A percentile compares a stretch with the other conserved stretches of the same genome.
Evolutionary conservation across 768 basidiomycete species (phyloP).

Genomic region (Lentinula aciculospora): DNA sequence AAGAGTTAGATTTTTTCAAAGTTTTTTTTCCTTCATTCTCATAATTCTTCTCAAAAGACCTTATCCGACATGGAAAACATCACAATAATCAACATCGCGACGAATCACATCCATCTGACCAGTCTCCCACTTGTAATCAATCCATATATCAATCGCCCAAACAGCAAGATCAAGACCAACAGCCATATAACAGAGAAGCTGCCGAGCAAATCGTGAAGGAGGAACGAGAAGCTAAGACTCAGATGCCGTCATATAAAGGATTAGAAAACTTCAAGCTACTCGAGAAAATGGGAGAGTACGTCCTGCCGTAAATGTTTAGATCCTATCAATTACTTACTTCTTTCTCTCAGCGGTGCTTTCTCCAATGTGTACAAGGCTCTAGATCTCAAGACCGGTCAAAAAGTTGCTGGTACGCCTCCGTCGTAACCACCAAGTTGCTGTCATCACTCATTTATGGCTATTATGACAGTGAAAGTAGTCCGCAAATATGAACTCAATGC

Average conservation of each 20-base stretch:
- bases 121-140: constrained; percentile 6
- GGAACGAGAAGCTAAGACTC: constrained; percentile 64
- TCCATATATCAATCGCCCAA: constrained; percentile 17
- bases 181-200: constrained; percentile 28
- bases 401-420: constrained; percentile 68
- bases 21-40: constrained; percentile 12
- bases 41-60: constrained; percentile 39
- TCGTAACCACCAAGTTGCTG: constrained; percentile 8
- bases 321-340: constrained; percentile 15
- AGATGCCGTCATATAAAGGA: constrained; percentile 83
- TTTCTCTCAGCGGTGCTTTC: constrained; percentile 54
- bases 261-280: constrained; percentile 73
- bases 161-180: constrained; percentile 10
- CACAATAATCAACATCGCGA: constrained; percentile 27
- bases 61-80: constrained; percentile 80
- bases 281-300: constrained; percentile 93
- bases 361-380: constrained; percentile 83
- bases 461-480: constrained; percentile 77
- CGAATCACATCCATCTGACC: constrained; percentile 18
- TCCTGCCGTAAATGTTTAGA: constrained; percentile 20
- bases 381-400: constrained; percentile 58
- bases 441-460: constrained; percentile 14
- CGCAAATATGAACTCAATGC: constrained; percentile 90
- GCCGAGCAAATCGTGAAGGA: constrained; percentile 72
- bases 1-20: constrained; percentile 54